Percentiles rank a stretch among this genome's conserved stretches.
phyloP scores from a whole-genome alignment of 805 yeast genomes.

The Saccharomycopsis capsularis region DNA sequence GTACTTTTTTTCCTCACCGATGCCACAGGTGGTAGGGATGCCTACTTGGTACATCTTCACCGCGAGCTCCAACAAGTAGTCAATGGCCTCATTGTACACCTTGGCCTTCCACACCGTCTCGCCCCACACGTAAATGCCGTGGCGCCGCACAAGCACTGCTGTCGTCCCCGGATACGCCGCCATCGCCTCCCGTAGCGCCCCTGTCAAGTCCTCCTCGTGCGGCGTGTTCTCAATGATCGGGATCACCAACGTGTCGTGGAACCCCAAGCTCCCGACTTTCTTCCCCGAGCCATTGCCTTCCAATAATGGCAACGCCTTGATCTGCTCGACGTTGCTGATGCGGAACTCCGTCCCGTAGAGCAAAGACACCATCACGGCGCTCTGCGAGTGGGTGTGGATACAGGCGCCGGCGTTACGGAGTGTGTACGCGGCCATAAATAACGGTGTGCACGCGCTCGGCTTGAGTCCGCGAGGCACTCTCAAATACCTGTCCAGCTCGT shows the following conservation, averaged over 20 bases:
- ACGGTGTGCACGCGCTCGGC: slow-evolving; percentile 92
- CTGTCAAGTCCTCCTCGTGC: slow-evolving; percentile 77
- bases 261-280: slow-evolving; percentile 52
- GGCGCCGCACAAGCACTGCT: slow-evolving; percentile 86
- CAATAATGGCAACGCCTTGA: slow-evolving; percentile 79
- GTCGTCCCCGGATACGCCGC: slow-evolving; percentile 66
- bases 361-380: slow-evolving; percentile 75
- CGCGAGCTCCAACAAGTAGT: slow-evolving; percentile 78
- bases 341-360: slow-evolving; percentile 64
- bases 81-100: slow-evolving; percentile 87
- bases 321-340: slow-evolving; percentile 80
- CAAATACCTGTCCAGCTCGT: slow-evolving; percentile 39
- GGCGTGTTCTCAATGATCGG: slow-evolving; percentile 92
- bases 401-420: slow-evolving; percentile 80
- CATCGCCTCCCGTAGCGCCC: slow-evolving; percentile 56
- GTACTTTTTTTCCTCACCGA: slow-evolving; percentile 5
- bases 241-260: slow-evolving; percentile 67
- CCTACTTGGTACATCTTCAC: slow-evolving; percentile 73
- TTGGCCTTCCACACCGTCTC: slow-evolving; percentile 88
- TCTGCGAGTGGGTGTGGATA: slow-evolving; percentile 89
- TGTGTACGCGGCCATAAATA: slow-evolving; percentile 67
- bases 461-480: slow-evolving; percentile 60
- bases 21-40: slow-evolving; percentile 39
- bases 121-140: slow-evolving; percentile 97
- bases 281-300: slow-evolving; percentile 36